Conservation (phyloP, 2,329 filamentous ascomycete species). For the Paracamarosporium sp. region DNA sequence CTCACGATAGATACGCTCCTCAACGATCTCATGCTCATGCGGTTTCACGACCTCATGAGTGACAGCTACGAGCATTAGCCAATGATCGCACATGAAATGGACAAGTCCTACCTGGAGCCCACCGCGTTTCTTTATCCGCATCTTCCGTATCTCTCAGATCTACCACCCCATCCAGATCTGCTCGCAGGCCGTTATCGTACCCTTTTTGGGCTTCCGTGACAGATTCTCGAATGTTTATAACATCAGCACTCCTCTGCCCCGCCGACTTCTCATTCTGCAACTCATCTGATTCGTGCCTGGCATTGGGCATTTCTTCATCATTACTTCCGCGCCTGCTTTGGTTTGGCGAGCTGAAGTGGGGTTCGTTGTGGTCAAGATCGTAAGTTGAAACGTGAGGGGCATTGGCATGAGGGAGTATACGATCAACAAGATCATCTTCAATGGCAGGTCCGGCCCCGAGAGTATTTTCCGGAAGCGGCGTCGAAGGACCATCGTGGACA, state of each 20-base stretch:
- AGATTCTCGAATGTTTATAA: conserved; percentile 5
- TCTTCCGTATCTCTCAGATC: conserved; percentile 49
- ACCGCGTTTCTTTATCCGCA: conserved; percentile 42
- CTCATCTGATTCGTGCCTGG: background rate
- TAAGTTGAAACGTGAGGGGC: conserved; percentile 1
- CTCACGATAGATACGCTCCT: conserved; percentile 59
- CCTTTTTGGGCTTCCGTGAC: conserved; percentile 11
- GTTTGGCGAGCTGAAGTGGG: background rate
- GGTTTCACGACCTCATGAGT: conserved; percentile 57
- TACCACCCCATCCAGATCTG: conserved; percentile 37
- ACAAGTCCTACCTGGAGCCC: conserved; percentile 47
- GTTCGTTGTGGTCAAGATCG: conserved; percentile 13
- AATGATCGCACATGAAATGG: background rate
- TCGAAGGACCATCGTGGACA: background rate
- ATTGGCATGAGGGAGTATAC: conserved; percentile 12
- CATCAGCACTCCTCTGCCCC: background rate
- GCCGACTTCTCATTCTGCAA: background rate
- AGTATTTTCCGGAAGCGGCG: conserved; percentile 5
- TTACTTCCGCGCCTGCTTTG: background rate
- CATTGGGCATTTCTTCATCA: background rate
- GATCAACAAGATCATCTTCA: conserved; percentile 16
- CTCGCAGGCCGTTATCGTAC: conserved; percentile 8
- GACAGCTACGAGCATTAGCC: conserved; percentile 49
- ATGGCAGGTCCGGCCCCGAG: conserved; percentile 12
- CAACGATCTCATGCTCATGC: conserved; percentile 53